phyloP scores from a whole-genome alignment of 202 grass and related monocot species.

The Sporobolus alterniflorus region DNA sequence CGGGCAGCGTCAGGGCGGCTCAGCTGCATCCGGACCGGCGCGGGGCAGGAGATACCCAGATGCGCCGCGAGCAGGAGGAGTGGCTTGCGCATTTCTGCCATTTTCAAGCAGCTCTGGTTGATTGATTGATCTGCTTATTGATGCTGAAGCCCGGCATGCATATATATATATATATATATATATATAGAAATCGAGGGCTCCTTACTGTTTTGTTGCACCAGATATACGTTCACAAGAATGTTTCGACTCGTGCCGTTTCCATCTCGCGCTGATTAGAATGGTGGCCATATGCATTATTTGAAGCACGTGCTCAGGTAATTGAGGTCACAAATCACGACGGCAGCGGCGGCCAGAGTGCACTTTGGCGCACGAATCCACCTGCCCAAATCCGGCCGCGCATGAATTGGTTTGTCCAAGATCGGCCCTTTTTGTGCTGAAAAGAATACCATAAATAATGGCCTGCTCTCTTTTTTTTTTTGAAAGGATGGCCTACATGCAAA shows the following conservation, averaged over 20 bases:
- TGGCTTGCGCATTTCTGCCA: neutral
- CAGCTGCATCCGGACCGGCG: neutral
- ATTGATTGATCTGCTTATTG: too few relatives aligned
- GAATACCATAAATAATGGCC: neutral
- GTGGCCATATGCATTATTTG: neutral
- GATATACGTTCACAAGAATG: neutral
- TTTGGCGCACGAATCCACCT: neutral
- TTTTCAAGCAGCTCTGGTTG: neutral
- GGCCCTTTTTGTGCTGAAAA: neutral
- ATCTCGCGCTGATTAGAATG: neutral
- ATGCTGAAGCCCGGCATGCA: neutral
- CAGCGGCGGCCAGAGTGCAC: too few relatives aligned
- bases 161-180: neutral
- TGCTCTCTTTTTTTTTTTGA: too few relatives aligned
- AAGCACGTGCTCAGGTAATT: neutral
- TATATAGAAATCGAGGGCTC: neutral
- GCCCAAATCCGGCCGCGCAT: neutral
- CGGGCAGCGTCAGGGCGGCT: conserved; percentile 26
- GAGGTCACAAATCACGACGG: too few relatives aligned
- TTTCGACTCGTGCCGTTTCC: too few relatives aligned
- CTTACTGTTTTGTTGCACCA: neutral
- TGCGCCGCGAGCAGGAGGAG: neutral
- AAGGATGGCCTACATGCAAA: neutral
- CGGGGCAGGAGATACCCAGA: neutral
- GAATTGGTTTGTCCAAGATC: neutral